Evolutionary conservation across 257 asterid species (phyloP).

Genomic region (Gynochthodes officinalis): DNA sequence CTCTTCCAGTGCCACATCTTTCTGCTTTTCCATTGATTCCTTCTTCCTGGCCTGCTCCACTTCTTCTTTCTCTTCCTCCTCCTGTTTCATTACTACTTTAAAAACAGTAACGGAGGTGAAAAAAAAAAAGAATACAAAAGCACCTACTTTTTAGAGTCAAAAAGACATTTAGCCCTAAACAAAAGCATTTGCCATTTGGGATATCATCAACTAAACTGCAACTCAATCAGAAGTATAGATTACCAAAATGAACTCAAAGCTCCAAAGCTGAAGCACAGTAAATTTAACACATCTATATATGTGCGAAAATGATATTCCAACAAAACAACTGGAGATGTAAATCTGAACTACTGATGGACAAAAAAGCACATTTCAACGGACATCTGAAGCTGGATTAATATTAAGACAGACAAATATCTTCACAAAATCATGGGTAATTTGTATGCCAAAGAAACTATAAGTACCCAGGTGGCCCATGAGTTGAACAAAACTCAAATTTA

Average conservation of each 20-base stretch:
- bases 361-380: not conserved
- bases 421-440: not conserved
- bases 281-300: not conserved
- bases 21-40: constrained; percentile 57
- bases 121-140: not conserved
- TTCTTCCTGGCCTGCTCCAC: constrained; percentile 70
- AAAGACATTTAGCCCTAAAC: not conserved
- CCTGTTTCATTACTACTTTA: constrained; percentile 46
- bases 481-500: not conserved
- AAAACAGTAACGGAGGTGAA: constrained; percentile 12
- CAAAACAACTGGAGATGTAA: not conserved
- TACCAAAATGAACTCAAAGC: not conserved
- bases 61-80: constrained; percentile 92
- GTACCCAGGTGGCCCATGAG: not conserved
- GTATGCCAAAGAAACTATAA: not conserved
- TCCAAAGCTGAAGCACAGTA: not conserved
- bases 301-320: not conserved
- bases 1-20: constrained; percentile 94
- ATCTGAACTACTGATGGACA: not conserved
- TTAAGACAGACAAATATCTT: no score
- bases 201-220: not conserved
- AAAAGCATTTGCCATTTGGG: not conserved
- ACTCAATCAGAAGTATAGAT: not conserved
- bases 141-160: not conserved
- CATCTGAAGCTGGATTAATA: no score